A percentile compares a stretch with the other conserved stretches of the same genome.
These are phyloP conservation scores for Plasmodiophora brassicae DNA, from an alignment of 208 protist species.

Conservation along the genomic window DNA sequence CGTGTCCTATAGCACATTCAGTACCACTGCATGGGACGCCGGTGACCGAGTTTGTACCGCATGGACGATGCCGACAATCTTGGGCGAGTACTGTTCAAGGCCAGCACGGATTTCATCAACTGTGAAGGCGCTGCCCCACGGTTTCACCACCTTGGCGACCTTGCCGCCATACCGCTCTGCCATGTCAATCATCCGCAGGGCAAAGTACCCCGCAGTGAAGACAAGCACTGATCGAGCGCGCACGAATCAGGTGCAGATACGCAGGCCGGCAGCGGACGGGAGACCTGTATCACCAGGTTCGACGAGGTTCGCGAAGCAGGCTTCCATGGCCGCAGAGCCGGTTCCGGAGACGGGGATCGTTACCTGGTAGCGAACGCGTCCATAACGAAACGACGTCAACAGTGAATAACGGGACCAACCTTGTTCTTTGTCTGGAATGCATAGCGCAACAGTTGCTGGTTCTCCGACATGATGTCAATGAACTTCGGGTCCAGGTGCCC, in stretches of 20 bases:
- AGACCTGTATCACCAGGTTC: slow-evolving; percentile 44
- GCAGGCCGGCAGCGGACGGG: slow-evolving; percentile 39
- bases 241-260: no score
- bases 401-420: no score
- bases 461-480: slow-evolving; percentile 50
- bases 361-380: no score
- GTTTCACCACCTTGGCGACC: slow-evolving; percentile 16
- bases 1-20: no score
- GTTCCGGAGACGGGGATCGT: slow-evolving; percentile 49
- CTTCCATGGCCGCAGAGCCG: slow-evolving; percentile 46
- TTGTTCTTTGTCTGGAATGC: slow-evolving; percentile 47
- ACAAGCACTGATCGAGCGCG: no score
- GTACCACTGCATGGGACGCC: no score
- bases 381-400: no score
- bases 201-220: no score
- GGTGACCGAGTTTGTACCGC: no score
- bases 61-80: slow-evolving; percentile 13
- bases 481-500: slow-evolving; percentile 52
- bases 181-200: slow-evolving; percentile 48
- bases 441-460: slow-evolving; percentile 46
- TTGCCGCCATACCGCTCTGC: background rate
- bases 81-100: slow-evolving; percentile 47
- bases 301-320: slow-evolving; percentile 37
- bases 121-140: slow-evolving; percentile 46
- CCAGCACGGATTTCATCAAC: slow-evolving; percentile 45